Evolutionary conservation across 768 basidiomycete genomes (phyloP), one percentile per base, ranked within the genome.

Genomic region (Hortiboletus campestris): DNA sequence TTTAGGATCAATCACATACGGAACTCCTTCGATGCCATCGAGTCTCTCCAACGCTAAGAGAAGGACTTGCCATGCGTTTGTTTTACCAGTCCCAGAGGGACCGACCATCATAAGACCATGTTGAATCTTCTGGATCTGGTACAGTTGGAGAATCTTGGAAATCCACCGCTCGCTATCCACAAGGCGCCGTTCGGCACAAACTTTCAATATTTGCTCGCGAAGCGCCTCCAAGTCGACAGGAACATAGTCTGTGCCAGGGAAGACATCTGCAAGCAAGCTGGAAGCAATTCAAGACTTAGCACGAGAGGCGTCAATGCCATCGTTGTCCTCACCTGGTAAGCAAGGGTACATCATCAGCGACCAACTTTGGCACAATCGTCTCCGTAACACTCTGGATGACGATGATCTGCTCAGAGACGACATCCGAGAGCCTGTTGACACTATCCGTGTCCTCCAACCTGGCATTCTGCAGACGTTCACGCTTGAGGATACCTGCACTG

Each of bases 91-190:
- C 28, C 96, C 97, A 12, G 97, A 98, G 1, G 97, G 88, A 1
- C 97, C 96, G 29, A 99, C 97, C 94, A 99, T 97, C 97, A 99
- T 98, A 40, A 99, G 79, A 73, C 97, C 97, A 72, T 99, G 97
- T 63, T 98, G 96, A 59, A 98, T 99, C 76, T 94, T 98, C 75
- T 99, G 97, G 56, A 99, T 98, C 71, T 98, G 97, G 72, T 98
- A 98, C 6, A 99, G 81, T 69, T 99, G 97, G 14, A 99, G 80
- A 55, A 98, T 96, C 78, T 99, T 99, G 63, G 86, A 82, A 49
- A 94, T 80, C 96, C 97, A 99, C 34, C 83, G 81, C 44, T 95
- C 91, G 19, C 94, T 92, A 46, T 85, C 76, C 22, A 94, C 80
- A n/a, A 98, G 78, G 34, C 93, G 86, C 38, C 85, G 85, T 72